Evolutionary conservation across 1,139 yeast genomes (phyloP), one percentile per base, ranked within the genome.

Genomic region (Geotrichum fermentans): DNA sequence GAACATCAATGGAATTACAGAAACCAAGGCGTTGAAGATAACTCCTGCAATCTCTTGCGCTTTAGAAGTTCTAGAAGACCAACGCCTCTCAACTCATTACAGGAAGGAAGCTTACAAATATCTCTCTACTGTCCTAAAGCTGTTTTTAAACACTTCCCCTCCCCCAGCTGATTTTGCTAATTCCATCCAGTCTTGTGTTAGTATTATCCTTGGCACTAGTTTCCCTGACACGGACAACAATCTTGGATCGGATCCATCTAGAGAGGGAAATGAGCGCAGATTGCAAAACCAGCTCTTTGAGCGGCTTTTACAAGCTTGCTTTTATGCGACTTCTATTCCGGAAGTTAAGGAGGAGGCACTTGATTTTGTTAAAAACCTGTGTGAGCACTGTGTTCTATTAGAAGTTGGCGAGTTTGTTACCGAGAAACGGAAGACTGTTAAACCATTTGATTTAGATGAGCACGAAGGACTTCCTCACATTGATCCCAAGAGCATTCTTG

Each of bases 11-110:
- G 96, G 96, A 0, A 67, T 88, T 44, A 71, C 77, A 2, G 73
- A 70, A 0, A 72, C 73, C 42, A 78, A 84, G 3, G 83, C 90
- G 0, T 73, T 92, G 28, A 81, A 92, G 0, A 73, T 92, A 20
- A 83, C 96, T 0, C 86, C 96, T 0, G 96, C 95, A 22, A 74
- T 92, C 2, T 76, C 79, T 39, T 78, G 92, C 3, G 97, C 97
- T 0, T 58, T 78, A 30, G 65, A 67, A 11, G 67, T 82, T 20
- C 67, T 90, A 45, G 87, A 83, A 53, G 90, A 87, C 59, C 77
- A 79, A 4, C 73, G 87, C 45, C 72, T 77, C 40, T 80, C 82
- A 54, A 63, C 73, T 1, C 88, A 83, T 59, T 86, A 87, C 64
- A 73, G 94, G 52, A 72, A 79, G 8, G 82, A 85, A 60, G 95